Evolutionary conservation across 2,329 filamentous ascomycete genomes (phyloP).

Genomic region (Claviceps sp.): DNA sequence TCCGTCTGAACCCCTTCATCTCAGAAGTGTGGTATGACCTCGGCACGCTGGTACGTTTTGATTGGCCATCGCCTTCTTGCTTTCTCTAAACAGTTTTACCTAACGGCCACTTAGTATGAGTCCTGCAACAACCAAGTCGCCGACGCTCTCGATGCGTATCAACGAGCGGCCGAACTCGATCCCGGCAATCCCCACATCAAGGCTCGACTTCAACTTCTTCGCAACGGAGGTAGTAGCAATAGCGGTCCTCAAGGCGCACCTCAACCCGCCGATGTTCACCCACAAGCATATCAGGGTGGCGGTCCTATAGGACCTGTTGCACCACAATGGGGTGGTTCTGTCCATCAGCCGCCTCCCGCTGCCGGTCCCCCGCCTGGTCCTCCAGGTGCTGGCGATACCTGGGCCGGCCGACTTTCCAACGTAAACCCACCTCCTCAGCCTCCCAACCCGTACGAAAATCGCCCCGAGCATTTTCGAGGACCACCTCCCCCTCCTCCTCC

Average conservation of each 20-base stretch:
- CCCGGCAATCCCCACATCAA: conserved; percentile 93
- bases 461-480: conserved; percentile 49
- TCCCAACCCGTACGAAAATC: conserved; percentile 70
- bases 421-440: conserved; percentile 65
- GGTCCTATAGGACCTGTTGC: conserved; percentile 72
- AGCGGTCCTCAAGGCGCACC: conserved; percentile 62
- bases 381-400: conserved; percentile 39
- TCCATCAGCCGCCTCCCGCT: conserved; percentile 36
- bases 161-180: conserved; percentile 86
- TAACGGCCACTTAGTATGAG: conserved; percentile 54
- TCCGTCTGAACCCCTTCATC: conserved; percentile 92
- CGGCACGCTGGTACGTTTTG: conserved; percentile 62
- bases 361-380: conserved; percentile 51
- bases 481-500: conserved; percentile 53
- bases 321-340: conserved; percentile 79
- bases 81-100: conserved; percentile 15
- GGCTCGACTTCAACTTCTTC: conserved; percentile 76
- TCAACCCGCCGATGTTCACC: conserved; percentile 91
- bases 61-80: conserved; percentile 21
- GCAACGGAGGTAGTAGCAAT: conserved; percentile 64
- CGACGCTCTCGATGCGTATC: conserved; percentile 91
- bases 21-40: conserved; percentile 99
- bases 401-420: conserved; percentile 58
- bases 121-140: conserved; percentile 98
- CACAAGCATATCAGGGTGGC: conserved; percentile 78